Evolutionary conservation across 192 early-diverging fungal species (phyloP).

Genomic region (Coemansia sp.): DNA sequence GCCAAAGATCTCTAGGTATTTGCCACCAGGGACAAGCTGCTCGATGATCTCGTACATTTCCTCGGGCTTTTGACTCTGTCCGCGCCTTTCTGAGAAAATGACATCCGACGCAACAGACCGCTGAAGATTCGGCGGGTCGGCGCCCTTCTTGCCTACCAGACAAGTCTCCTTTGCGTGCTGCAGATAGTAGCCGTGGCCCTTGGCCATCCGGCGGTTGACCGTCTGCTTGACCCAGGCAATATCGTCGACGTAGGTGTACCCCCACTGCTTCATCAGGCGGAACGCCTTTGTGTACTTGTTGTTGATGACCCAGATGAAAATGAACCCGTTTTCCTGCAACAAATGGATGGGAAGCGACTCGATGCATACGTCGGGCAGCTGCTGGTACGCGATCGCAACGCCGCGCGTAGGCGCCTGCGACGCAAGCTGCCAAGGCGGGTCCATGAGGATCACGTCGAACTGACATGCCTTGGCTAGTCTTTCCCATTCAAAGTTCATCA

Average conservation of each 20-base stretch:
- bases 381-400: slow-evolving; percentile 92
- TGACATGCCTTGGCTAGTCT: slow-evolving; percentile 77
- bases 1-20: slow-evolving; percentile 95
- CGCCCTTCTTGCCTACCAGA: slow-evolving; percentile 88
- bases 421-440: slow-evolving; percentile 98
- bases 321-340: slow-evolving; percentile 86
- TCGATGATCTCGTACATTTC: slow-evolving; percentile 96
- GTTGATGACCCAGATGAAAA: slow-evolving; percentile 99
- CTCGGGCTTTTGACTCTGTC: slow-evolving; percentile 96
- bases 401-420: slow-evolving; percentile 91
- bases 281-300: slow-evolving; percentile 97
- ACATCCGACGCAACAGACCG: slow-evolving; percentile 84
- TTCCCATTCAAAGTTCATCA: slow-evolving; percentile 95
- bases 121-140: slow-evolving; percentile 70
- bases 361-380: slow-evolving; percentile 92
- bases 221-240: slow-evolving; percentile 98
- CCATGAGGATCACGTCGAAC: slow-evolving; percentile 93
- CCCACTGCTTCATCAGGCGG: slow-evolving; percentile 94
- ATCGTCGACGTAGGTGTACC: slow-evolving; percentile 92
- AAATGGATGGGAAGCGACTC: slow-evolving; percentile 86
- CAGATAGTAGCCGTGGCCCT: slow-evolving; percentile 96
- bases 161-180: slow-evolving; percentile 99
- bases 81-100: slow-evolving; percentile 90
- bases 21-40: slow-evolving; percentile 87
- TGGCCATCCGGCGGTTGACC: slow-evolving; percentile 94